Evolutionary conservation across 768 basidiomycete genomes (phyloP).

Genomic region (Mycena leptocephala): DNA sequence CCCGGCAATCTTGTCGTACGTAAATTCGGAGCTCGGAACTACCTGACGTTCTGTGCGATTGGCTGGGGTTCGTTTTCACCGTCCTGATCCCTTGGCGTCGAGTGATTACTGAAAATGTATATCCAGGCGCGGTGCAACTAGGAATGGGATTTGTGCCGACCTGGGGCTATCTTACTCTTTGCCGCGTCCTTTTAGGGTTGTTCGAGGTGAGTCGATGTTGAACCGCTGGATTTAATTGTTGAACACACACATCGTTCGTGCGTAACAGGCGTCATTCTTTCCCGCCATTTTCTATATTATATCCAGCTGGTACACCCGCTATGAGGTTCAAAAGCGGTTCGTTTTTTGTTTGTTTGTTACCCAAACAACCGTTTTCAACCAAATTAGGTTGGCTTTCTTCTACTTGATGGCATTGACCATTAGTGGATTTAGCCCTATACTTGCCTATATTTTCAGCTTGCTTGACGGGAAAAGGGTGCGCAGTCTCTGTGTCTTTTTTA

Average conservation of each 20-base stretch:
- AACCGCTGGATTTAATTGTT: not conserved
- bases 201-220: conserved; percentile 48
- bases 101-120: not conserved
- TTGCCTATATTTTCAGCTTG: conserved; percentile 60
- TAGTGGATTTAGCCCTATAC: conserved; percentile 60
- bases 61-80: conserved; percentile 52
- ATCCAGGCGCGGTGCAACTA: conserved; percentile 55
- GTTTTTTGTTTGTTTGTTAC: not conserved
- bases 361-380: not conserved
- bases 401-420: conserved; percentile 59
- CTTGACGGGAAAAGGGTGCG: conserved; percentile 56
- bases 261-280: conserved; percentile 58
- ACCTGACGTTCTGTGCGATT: conserved; percentile 58
- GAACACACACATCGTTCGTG: not conserved
- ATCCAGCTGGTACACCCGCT: conserved; percentile 61
- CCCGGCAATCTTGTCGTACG: conserved; percentile 63
- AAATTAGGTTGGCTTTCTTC: conserved; percentile 55
- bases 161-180: conserved; percentile 58
- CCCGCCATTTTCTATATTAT: conserved; percentile 64
- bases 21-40: conserved; percentile 61
- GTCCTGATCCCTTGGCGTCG: not conserved
- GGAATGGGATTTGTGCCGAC: conserved; percentile 62
- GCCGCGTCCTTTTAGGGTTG: conserved; percentile 61
- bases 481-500: not conserved
- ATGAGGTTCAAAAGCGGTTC: conserved; percentile 60